Conservation (phyloP, 306 rosid species). For the Inga leiocalycina region DNA sequence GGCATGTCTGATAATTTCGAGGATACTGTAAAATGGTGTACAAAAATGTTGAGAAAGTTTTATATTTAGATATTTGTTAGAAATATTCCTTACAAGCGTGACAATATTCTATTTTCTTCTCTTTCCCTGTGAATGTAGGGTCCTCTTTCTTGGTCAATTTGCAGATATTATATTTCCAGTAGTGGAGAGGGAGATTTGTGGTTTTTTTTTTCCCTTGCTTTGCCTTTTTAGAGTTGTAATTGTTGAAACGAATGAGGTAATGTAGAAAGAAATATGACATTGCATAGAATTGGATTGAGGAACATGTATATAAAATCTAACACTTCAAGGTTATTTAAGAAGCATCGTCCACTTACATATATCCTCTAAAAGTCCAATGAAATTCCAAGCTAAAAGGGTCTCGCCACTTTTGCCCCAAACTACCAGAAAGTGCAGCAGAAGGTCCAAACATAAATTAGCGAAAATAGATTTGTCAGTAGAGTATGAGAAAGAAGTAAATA, state of each 20-base stretch:
- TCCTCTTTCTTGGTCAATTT: not conserved
- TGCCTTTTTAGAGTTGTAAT: not conserved
- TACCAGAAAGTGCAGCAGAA: not conserved
- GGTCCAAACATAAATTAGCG: not conserved
- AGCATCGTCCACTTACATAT: not conserved
- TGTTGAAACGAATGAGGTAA: not conserved
- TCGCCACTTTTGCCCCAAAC: not conserved
- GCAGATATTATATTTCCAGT: not conserved
- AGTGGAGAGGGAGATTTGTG: not conserved
- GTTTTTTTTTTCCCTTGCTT: not conserved
- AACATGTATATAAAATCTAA: not conserved
- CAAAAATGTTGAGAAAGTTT: not conserved
- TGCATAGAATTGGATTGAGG: not conserved
- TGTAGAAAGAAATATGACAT: not conserved
- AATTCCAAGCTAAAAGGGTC: not conserved
- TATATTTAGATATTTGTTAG: not conserved
- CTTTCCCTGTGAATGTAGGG: not conserved
- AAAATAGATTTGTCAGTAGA: not conserved
- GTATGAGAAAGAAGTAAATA: not conserved
- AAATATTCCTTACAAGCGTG: not conserved
- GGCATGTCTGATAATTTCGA: not conserved
- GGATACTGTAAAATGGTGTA: not conserved
- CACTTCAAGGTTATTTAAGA: not conserved
- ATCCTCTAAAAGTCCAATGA: not conserved
- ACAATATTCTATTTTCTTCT: not conserved